Conservation (phyloP, 1,284 basidiomycete genomes). For the Chalciporus sp. region DNA sequence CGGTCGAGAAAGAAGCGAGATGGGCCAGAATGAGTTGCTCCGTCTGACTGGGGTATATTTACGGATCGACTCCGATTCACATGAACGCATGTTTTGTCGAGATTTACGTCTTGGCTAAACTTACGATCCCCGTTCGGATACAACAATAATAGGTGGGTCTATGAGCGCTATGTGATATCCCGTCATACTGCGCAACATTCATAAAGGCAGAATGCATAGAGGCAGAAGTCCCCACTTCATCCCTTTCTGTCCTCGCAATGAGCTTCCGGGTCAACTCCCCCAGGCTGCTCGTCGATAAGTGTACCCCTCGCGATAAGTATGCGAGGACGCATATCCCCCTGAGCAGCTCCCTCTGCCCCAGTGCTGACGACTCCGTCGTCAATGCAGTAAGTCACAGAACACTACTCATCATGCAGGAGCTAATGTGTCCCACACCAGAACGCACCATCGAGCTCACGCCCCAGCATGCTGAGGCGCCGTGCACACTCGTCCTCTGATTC, state of each 20-base stretch:
- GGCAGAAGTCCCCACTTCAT: neutral
- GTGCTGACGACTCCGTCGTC: slow-evolving; percentile 30
- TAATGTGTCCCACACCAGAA: slow-evolving; percentile 18
- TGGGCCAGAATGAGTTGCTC: slow-evolving; percentile 10
- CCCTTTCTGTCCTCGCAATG: slow-evolving; percentile 1
- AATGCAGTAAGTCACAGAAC: slow-evolving; percentile 16
- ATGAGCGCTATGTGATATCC: slow-evolving; percentile 6
- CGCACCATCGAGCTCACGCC: slow-evolving; percentile 6
- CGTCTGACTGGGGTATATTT: neutral
- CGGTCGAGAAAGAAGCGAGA: slow-evolving; percentile 26
- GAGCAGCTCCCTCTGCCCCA: slow-evolving; percentile 30
- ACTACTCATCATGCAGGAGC: neutral
- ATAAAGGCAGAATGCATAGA: slow-evolving; percentile 23
- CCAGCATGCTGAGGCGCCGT: slow-evolving; percentile 26
- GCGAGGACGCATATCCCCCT: slow-evolving; percentile 33
- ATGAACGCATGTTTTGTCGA: slow-evolving; percentile 16
- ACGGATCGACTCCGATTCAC: slow-evolving; percentile 11
- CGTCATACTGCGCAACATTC: slow-evolving; percentile 16
- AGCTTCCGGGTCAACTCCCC: slow-evolving; percentile 28
- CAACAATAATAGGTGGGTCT: slow-evolving; percentile 23
- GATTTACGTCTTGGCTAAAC: slow-evolving; percentile 29
- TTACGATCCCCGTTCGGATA: slow-evolving; percentile 6
- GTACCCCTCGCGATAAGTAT: slow-evolving; percentile 37
- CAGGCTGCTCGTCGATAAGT: slow-evolving; percentile 36
- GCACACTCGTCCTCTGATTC: slow-evolving; percentile 36